Evolutionary conservation across 257 asterid species (phyloP), one percentile per base, ranked within the genome.

Genomic region (Rhazya stricta): DNA sequence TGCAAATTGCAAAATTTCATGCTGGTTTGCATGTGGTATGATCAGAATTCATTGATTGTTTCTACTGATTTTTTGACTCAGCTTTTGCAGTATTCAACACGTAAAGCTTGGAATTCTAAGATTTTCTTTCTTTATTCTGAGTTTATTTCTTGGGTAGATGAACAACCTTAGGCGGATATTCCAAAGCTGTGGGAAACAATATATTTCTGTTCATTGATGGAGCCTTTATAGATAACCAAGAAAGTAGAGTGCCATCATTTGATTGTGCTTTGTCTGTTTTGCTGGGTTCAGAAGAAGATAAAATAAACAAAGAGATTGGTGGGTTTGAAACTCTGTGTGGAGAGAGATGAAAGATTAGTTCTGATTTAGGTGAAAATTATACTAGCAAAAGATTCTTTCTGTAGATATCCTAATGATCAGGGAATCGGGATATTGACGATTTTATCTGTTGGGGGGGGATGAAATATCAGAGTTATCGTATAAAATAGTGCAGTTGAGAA

Each of bases 91-190:
- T 45, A 43, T 71, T 80, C 75, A 76, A 79, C 93, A 83, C 82
- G 87, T 78, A 80, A 83, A 86, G 88, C 67, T 7, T 51, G 50
- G 62, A 76, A 45, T 34, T 48, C 74, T 70, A 19, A 0, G 23
- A 46, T n/a, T 70, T 15, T 2, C 68, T 46, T 75, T 9, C 45
- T 78, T 75, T 42, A 48, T 73, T 78, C 43, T 71, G 25, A 69
- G 23, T 16, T 78, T 83, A 65, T 86, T 85, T 74, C 77, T 69
- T 86, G 81, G 92, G 97, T 89, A 82, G 98, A 87, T 91, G 90
- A 89, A 83, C 98, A 76, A 90, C 85, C 91, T 83, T 78, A 69
- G 84, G 87, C 93, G 95, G 92, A 87, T 46, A 74, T 25, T 62
- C 78, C 95, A 80, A 86, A 32, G 93, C 77, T 77, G 45, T 54